phyloP scores from a whole-genome alignment of 371 early-diverging fungal genomes.

The Actinomortierella wolfii region DNA sequence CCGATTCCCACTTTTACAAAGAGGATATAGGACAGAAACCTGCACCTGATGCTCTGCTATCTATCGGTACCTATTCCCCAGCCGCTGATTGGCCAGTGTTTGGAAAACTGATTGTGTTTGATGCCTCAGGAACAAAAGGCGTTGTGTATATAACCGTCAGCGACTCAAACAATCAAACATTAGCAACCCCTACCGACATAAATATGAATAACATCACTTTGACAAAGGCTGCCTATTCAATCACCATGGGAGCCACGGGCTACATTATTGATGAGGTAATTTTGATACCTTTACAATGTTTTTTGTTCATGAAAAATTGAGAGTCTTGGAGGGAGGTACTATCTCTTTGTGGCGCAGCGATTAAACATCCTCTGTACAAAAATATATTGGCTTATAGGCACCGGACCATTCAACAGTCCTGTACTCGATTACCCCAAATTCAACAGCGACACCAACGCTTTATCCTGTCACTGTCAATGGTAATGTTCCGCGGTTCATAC shows the following conservation, averaged over 20 bases:
- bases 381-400: too few relatives aligned
- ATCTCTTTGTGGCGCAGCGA: too few relatives aligned
- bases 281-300: too few relatives aligned
- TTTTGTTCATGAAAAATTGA: too few relatives aligned
- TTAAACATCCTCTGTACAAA: too few relatives aligned
- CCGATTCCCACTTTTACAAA: constrained; percentile 1
- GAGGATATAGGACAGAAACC: constrained; percentile 16
- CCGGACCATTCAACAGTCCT: constrained; percentile 6
- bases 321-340: too few relatives aligned
- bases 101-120: constrained; percentile 35
- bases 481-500: constrained; percentile 28
- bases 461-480: constrained; percentile 6
- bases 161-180: constrained; percentile 4
- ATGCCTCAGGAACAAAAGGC: constrained; percentile 8
- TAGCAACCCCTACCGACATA: constrained; percentile 14
- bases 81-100: constrained; percentile 22
- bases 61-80: constrained; percentile 22
- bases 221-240: constrained; percentile 19
- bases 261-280: constrained; percentile 36
- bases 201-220: constrained; percentile 28
- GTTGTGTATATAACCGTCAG: constrained; percentile 10
- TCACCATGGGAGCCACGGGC: constrained; percentile 25
- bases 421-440: constrained; percentile 22
- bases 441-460: constrained; percentile 6
- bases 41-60: constrained; percentile 5